Conservation (phyloP, 495 filamentous ascomycete species). For the Aspergillus kassunensis region DNA sequence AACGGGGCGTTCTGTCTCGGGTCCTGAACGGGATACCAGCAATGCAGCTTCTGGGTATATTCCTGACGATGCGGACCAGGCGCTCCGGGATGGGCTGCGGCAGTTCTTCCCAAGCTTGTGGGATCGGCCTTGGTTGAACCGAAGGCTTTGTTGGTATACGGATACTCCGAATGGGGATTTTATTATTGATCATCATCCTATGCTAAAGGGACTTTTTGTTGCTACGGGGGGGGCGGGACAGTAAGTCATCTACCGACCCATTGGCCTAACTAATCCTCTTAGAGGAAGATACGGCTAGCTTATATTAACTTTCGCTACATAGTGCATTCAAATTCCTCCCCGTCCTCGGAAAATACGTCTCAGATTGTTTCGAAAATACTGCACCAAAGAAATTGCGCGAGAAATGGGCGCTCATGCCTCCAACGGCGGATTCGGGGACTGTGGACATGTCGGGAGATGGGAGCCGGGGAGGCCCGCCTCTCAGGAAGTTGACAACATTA, state of each 20-base stretch:
- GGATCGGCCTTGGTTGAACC: constrained; percentile 56
- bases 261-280: not conserved
- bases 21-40: constrained; percentile 20
- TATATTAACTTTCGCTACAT: too few relatives aligned
- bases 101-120: constrained; percentile 56
- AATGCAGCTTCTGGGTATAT: constrained; percentile 29
- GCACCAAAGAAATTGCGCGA: not conserved
- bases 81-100: constrained; percentile 51
- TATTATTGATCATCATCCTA: constrained; percentile 68
- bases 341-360: constrained; percentile 31
- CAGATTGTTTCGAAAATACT: constrained; percentile 4
- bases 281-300: too few relatives aligned
- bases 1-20: constrained; percentile 18
- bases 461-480: constrained; percentile 8
- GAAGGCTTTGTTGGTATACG: constrained; percentile 79
- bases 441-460: constrained; percentile 6
- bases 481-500: constrained; percentile 1
- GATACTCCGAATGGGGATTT: constrained; percentile 75
- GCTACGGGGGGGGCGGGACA: constrained; percentile 78
- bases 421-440: not conserved
- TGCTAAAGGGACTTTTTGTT: constrained; percentile 60
- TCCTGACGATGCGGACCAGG: constrained; percentile 35
- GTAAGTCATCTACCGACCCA: constrained; percentile 19
- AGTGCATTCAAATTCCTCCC: constrained; percentile 49
- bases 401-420: constrained; percentile 3